These are phyloP conservation scores for Limonium bicolor DNA, from an alignment of 148 eudicot genomes.

Conservation along the genomic window DNA sequence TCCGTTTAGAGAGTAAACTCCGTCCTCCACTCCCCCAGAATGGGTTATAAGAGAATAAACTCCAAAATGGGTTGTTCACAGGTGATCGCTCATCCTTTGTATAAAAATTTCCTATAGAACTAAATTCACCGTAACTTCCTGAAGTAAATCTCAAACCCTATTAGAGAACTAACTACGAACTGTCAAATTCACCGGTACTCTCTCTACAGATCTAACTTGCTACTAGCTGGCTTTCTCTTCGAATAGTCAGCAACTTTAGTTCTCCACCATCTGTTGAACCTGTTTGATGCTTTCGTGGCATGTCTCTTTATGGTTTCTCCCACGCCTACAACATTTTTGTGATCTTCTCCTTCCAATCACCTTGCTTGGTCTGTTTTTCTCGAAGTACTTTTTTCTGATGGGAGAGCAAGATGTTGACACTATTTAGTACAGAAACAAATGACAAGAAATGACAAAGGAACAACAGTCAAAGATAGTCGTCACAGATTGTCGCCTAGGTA, in stretches of 20 bases:
- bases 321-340: conserved; percentile 17
- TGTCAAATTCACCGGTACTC: too few species aligned
- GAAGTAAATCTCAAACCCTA: too few species aligned
- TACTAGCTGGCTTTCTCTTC: conserved; percentile 35
- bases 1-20: too few species aligned
- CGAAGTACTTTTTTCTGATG: conserved; percentile 53
- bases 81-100: too few species aligned
- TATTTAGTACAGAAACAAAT: background rate
- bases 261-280: conserved; percentile 51
- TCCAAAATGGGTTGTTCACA: too few species aligned
- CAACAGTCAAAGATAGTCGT: background rate
- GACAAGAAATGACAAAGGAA: background rate
- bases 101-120: too few species aligned
- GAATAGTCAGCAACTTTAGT: conserved; percentile 16
- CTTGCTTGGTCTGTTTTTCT: conserved; percentile 29
- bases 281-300: conserved; percentile 24
- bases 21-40: too few species aligned
- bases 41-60: too few species aligned
- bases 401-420: conserved; percentile 5
- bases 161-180: too few species aligned
- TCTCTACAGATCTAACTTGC: conserved; percentile 50
- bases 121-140: too few species aligned
- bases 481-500: too few species aligned
- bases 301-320: conserved; percentile 39
- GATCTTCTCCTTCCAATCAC: conserved; percentile 60